These are phyloP conservation scores for Sugiyamaella marilandica DNA, from an alignment of 805 yeast genomes.

Conservation along the genomic window DNA sequence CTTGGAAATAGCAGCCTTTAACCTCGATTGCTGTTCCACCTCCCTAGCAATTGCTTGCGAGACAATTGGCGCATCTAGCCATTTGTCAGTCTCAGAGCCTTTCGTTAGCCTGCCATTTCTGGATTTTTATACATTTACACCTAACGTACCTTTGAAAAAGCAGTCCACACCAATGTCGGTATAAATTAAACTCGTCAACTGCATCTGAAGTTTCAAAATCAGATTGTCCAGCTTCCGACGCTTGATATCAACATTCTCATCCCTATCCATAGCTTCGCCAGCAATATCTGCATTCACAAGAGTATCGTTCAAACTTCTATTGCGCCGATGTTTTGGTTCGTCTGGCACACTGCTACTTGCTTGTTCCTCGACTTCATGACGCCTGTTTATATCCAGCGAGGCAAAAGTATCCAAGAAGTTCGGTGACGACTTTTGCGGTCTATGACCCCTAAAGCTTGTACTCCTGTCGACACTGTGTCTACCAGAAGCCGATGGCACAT, in stretches of 20 bases:
- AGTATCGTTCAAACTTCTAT: constrained; percentile 24
- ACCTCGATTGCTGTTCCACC: constrained; percentile 9
- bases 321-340: constrained; percentile 15
- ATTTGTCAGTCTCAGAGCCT: constrained; percentile 33
- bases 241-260: constrained; percentile 13
- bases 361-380: not conserved
- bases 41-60: constrained; percentile 11
- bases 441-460: constrained; percentile 11
- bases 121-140: not conserved
- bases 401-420: constrained; percentile 23
- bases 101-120: not conserved
- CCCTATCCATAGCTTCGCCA: constrained; percentile 22
- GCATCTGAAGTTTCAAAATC: constrained; percentile 22
- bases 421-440: constrained; percentile 22
- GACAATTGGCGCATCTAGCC: constrained; percentile 24
- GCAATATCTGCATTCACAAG: constrained; percentile 21
- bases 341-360: constrained; percentile 2
- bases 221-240: constrained; percentile 17
- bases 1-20: constrained; percentile 13
- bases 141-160: constrained; percentile 22
- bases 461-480: constrained; percentile 3
- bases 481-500: not conserved
- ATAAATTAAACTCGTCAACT: constrained; percentile 26
- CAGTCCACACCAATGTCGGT: constrained; percentile 30
- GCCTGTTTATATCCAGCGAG: constrained; percentile 15